Evolutionary conservation across 345 rosid genomes (phyloP).

Genomic region (Syzygium grande): DNA sequence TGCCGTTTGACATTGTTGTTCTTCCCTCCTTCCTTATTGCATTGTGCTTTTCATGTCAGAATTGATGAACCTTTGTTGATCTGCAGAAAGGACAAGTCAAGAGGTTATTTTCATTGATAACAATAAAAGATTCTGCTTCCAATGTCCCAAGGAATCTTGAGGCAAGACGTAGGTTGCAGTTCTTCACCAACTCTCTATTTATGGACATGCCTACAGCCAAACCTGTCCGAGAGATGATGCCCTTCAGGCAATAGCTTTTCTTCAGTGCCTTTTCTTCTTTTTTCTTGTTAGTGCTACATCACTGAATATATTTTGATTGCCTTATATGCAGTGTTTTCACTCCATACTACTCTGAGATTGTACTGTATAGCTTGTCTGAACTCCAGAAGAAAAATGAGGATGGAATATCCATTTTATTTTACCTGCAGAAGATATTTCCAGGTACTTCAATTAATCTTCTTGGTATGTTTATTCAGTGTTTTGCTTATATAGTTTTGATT

Average conservation of each 20-base stretch:
- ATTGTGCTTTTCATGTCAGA: neutral
- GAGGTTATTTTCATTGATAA: constrained; percentile 73
- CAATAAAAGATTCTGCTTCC: constrained; percentile 88
- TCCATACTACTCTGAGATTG: constrained; percentile 93
- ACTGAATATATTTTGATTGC: constrained; percentile 1
- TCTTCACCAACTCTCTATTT: constrained; percentile 91
- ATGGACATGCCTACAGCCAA: constrained; percentile 77
- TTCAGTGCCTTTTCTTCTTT: neutral
- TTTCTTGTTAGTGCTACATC: neutral
- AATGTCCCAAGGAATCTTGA: constrained; percentile 87
- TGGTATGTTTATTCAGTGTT: constrained; percentile 9
- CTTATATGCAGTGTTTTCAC: constrained; percentile 79
- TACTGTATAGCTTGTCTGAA: constrained; percentile 90
- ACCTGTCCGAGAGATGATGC: constrained; percentile 70
- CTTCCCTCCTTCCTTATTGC: neutral
- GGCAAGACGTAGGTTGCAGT: constrained; percentile 87
- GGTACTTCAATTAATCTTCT: constrained; percentile 35
- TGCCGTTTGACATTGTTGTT: neutral
- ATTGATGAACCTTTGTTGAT: constrained; percentile 9
- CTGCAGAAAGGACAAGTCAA: constrained; percentile 69
- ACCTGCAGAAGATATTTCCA: constrained; percentile 98
- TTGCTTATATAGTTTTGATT: neutral
- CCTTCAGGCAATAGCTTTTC: constrained; percentile 57
- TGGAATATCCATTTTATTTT: constrained; percentile 92
- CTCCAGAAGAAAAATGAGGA: constrained; percentile 86